Percentiles rank a stretch among this genome's conserved stretches.
These are phyloP conservation scores for Diacronema lutheri DNA, from an alignment of 78 protist species.

Conservation along the genomic window DNA sequence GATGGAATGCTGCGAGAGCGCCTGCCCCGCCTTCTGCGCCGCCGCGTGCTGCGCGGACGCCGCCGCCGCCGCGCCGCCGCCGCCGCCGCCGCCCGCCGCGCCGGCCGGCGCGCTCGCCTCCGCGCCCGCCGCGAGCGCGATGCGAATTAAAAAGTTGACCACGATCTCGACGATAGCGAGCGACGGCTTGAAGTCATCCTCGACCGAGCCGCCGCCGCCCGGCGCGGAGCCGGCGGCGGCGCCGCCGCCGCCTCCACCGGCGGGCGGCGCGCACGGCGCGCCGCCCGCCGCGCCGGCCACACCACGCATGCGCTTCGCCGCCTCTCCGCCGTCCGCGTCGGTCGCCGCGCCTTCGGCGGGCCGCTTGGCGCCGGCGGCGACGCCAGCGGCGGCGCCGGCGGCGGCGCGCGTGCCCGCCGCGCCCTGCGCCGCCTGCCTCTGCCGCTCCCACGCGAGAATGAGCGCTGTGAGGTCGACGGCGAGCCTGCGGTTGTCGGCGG, in stretches of 20 bases:
- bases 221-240: not conserved
- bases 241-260: not conserved
- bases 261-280: not conserved
- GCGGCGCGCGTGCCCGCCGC: not conserved
- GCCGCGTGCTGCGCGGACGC: not conserved
- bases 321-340: not conserved
- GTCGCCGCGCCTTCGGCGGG: not conserved
- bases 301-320: not conserved
- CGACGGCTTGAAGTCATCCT: not conserved
- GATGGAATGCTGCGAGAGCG: slow-evolving; percentile 29
- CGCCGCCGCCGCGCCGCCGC: not conserved
- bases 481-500: slow-evolving; percentile 77
- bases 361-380: not conserved
- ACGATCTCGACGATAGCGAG: slow-evolving; percentile 36
- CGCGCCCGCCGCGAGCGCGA: slow-evolving; percentile 9
- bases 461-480: slow-evolving; percentile 77
- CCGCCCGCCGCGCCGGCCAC: not conserved
- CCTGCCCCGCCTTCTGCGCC: not conserved
- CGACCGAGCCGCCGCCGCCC: not conserved
- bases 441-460: slow-evolving; percentile 75
- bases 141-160: slow-evolving; percentile 42
- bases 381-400: not conserved
- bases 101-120: not conserved
- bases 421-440: not conserved
- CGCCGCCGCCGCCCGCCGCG: no score